phyloP scores from a whole-genome alignment of 768 basidiomycete species.

The Psilocybe tampanensis region DNA sequence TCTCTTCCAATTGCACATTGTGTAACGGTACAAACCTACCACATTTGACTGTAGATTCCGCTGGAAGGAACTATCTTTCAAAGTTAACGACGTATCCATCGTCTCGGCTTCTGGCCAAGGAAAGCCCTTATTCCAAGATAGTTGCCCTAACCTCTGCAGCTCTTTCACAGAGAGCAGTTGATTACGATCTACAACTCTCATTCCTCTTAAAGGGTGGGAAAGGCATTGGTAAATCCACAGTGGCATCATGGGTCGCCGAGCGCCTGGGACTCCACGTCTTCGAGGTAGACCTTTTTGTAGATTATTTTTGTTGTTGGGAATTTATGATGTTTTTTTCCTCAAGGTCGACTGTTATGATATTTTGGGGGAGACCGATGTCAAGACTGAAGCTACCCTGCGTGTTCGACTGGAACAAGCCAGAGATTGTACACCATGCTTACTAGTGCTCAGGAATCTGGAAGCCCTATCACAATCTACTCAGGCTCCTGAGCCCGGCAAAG shows the following conservation, averaged over 20 bases:
- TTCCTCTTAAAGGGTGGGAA: constrained; percentile 78
- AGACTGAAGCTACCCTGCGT: constrained; percentile 73
- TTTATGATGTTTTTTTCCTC: background rate
- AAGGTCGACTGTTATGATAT: constrained; percentile 91
- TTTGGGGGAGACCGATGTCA: constrained; percentile 73
- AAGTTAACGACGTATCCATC: constrained; percentile 12
- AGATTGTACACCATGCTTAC: constrained; percentile 80
- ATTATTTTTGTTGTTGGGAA: background rate
- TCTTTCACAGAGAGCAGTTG: constrained; percentile 53
- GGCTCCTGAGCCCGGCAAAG: constrained; percentile 62
- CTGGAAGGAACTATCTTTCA: constrained; percentile 7
- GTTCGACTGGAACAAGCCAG: constrained; percentile 78
- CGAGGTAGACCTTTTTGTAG: constrained; percentile 52
- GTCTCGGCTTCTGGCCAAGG: constrained; percentile 24
- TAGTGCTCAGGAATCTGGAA: constrained; percentile 80
- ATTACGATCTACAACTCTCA: constrained; percentile 67
- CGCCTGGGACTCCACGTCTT: constrained; percentile 75
- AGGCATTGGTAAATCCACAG: constrained; percentile 81
- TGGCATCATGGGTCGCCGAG: constrained; percentile 56
- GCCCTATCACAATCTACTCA: constrained; percentile 76
- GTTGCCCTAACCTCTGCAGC: constrained; percentile 40
- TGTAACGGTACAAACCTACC: background rate
- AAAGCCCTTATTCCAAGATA: constrained; percentile 18
- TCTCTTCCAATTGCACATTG: background rate
- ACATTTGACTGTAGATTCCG: constrained; percentile 10